Percentiles rank a stretch among this genome's conserved stretches.
These are phyloP conservation scores for Globisporangium recalcitrans DNA, from an alignment of 352 stramenopile species.

Conservation along the genomic window DNA sequence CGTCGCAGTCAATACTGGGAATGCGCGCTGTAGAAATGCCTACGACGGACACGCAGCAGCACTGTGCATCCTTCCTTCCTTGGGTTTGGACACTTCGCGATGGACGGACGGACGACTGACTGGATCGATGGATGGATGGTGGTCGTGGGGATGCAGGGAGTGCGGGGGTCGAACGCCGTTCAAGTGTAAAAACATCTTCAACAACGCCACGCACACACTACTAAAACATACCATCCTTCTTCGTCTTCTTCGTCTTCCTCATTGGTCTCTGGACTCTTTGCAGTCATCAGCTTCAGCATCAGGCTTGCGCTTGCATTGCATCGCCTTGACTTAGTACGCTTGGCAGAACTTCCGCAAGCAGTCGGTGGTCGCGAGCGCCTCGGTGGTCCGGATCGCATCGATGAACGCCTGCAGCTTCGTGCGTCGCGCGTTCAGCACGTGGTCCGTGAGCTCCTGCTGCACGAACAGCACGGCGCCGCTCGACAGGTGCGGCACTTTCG, in stretches of 20 bases:
- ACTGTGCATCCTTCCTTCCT: background rate
- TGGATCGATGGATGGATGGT: background rate
- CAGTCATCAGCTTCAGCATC: background rate
- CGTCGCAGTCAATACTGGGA: background rate
- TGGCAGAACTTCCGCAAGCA: constrained; percentile 76
- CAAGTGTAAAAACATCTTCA: constrained; percentile 4
- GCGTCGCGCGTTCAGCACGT: constrained; percentile 64
- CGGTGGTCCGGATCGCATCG: constrained; percentile 37
- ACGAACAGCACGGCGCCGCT: constrained; percentile 64
- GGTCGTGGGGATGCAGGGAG: background rate
- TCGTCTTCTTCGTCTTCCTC: background rate
- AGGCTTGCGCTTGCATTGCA: background rate
- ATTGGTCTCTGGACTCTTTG: background rate
- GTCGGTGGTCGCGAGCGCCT: constrained; percentile 36
- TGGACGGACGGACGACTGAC: too few relatives aligned
- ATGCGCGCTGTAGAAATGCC: background rate
- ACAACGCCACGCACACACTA: constrained; percentile 4
- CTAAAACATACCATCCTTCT: background rate
- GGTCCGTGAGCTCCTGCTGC: constrained; percentile 52
- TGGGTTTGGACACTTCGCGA: background rate
- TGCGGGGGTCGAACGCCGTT: background rate
- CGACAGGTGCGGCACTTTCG: constrained; percentile 59
- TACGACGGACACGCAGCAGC: background rate
- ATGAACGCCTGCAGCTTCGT: constrained; percentile 59
- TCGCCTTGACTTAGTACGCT: constrained; percentile 40